Conservation (phyloP, 176 grass and related monocot genomes). For the Pontederia crassipes region DNA sequence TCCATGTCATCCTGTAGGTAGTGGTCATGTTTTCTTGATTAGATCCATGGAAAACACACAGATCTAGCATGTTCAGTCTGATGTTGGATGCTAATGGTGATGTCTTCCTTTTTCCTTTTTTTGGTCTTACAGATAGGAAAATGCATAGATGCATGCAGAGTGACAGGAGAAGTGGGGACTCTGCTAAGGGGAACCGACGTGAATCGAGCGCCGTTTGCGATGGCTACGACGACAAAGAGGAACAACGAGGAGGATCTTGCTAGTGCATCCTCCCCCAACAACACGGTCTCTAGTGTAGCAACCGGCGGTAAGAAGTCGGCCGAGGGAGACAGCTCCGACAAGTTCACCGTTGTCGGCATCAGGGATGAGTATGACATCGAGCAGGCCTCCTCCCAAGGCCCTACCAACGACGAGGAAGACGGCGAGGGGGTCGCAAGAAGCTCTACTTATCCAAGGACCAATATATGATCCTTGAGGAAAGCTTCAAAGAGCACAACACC, state of each 20-base stretch:
- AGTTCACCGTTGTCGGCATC: not conserved
- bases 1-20: not conserved
- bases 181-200: slow-evolving; percentile 18
- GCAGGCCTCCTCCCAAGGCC: not conserved
- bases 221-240: not conserved
- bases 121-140: not conserved
- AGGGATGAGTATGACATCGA: slow-evolving; percentile 4
- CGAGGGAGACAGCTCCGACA: not conserved
- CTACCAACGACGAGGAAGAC: slow-evolving; percentile 10
- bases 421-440: slow-evolving; percentile 4
- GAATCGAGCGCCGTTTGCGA: slow-evolving; percentile 11
- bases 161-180: not conserved
- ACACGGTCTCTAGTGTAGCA: slow-evolving; percentile 10
- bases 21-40: not conserved
- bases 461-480: slow-evolving; percentile 3
- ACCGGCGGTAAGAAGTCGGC: slow-evolving; percentile 1
- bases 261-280: slow-evolving; percentile 13
- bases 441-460: slow-evolving; percentile 14
- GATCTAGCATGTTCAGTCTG: not conserved
- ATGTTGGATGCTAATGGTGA: not conserved
- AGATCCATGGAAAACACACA: not conserved
- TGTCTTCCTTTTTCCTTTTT: no score
- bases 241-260: slow-evolving; percentile 6
- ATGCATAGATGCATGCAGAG: no score
- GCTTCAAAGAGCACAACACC: slow-evolving; percentile 8